Conservation (phyloP, 1,284 basidiomycete genomes). For the Ganoderma multipileum region DNA sequence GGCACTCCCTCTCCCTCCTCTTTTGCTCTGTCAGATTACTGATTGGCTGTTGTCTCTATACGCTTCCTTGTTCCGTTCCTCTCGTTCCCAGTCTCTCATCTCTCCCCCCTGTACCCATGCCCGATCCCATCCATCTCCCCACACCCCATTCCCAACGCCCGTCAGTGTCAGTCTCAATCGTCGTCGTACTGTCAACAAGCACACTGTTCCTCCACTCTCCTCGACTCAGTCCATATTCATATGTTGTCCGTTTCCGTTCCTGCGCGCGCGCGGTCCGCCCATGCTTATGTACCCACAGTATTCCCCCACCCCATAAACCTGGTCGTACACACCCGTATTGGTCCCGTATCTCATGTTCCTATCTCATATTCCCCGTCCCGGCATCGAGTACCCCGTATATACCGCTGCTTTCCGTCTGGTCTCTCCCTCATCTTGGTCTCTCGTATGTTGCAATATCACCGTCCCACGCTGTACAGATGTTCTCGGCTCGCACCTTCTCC, state of each 20-base stretch:
- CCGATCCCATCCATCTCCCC: conserved; percentile 7
- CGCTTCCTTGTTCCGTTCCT: conserved; percentile 9
- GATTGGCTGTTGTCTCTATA: conserved; percentile 28
- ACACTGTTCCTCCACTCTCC: conserved; percentile 5
- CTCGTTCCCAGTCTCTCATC: neutral
- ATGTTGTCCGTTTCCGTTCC: conserved; percentile 13
- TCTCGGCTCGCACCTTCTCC: neutral
- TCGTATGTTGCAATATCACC: conserved; percentile 25
- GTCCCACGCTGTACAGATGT: conserved; percentile 3
- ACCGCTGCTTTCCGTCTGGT: conserved; percentile 16
- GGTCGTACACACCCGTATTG: neutral
- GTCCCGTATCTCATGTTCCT: neutral
- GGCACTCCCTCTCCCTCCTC: conserved; percentile 1
- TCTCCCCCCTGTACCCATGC: conserved; percentile 18
- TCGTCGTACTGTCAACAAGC: neutral
- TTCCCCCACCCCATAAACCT: neutral
- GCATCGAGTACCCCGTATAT: conserved; percentile 11
- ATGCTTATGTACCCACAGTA: conserved; percentile 1
- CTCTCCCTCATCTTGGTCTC: neutral
- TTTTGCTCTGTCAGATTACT: conserved; percentile 26
- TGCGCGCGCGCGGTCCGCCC: no score
- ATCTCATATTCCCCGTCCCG: conserved; percentile 1
- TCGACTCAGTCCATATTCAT: conserved; percentile 14
- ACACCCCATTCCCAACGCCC: neutral
- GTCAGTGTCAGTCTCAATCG: neutral